Percentiles rank a stretch among this genome's conserved stretches.
These are phyloP conservation scores for Cryphonectria radicalis DNA, from an alignment of 2,329 filamentous ascomycete species.

Conservation along the genomic window DNA sequence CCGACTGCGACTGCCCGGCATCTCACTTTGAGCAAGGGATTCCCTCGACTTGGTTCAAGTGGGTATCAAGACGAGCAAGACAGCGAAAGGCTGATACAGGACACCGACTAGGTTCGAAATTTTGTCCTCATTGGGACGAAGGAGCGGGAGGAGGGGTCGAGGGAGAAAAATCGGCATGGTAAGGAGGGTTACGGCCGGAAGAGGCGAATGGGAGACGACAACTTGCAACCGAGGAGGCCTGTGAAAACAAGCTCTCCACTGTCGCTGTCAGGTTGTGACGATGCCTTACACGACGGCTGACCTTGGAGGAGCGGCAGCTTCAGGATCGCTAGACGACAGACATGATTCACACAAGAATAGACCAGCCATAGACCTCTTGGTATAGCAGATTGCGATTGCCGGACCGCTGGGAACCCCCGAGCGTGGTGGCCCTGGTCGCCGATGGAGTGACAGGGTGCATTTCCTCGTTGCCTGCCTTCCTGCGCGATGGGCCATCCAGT, in stretches of 20 bases:
- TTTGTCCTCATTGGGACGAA: background rate
- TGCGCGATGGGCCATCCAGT: background rate
- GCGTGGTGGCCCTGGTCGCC: background rate
- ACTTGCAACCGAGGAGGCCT: background rate
- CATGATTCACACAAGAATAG: constrained; percentile 19
- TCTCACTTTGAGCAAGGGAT: background rate
- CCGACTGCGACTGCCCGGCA: background rate
- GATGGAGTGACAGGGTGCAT: constrained; percentile 3
- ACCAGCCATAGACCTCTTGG: background rate
- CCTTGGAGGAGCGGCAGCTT: background rate
- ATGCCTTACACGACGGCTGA: background rate
- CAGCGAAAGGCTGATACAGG: background rate
- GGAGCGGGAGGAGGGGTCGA: background rate
- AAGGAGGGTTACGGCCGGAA: background rate
- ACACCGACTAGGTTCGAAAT: background rate
- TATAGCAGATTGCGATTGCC: background rate
- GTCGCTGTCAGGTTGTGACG: background rate
- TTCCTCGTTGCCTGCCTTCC: constrained; percentile 5
- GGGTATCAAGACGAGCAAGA: background rate
- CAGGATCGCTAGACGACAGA: constrained; percentile 6
- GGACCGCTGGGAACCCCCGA: background rate
- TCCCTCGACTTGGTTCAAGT: background rate
- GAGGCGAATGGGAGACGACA: constrained; percentile 3
- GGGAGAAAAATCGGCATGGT: background rate
- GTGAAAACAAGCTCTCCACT: background rate